These are phyloP conservation scores for Helianthus tuberosus DNA, from an alignment of 129 eudicot species.

Conservation along the genomic window DNA sequence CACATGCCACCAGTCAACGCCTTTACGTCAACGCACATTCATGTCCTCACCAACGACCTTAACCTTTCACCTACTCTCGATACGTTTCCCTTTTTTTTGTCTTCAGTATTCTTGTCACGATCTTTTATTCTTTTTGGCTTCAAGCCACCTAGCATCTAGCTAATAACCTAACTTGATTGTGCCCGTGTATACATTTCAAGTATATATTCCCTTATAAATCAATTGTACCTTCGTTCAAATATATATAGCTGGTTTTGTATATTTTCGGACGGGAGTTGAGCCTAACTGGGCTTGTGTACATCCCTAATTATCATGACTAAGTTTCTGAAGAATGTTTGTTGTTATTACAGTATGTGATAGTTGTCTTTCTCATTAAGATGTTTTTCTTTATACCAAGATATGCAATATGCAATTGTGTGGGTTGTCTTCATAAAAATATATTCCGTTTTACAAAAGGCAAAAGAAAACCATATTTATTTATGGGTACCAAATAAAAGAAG, in stretches of 20 bases:
- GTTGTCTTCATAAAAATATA: conserved; percentile 13
- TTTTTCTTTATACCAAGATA: not conserved
- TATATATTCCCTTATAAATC: not conserved
- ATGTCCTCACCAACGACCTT: not conserved
- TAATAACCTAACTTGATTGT: not conserved
- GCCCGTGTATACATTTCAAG: not conserved
- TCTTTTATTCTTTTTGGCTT: not conserved
- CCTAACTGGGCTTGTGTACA: not conserved
- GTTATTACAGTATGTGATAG: not conserved
- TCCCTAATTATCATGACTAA: not conserved
- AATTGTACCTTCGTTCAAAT: not conserved
- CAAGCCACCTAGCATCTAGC: not conserved
- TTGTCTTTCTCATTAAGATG: not conserved
- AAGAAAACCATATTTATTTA: not conserved
- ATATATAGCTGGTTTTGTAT: not conserved
- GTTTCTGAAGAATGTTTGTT: not conserved
- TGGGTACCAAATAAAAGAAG: conserved; percentile 30
- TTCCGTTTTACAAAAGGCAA: conserved; percentile 12
- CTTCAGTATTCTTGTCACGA: not conserved
- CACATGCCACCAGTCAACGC: not conserved
- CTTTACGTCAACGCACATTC: no score
- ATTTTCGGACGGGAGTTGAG: not conserved
- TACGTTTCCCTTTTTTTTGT: not conserved
- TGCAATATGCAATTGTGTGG: not conserved
- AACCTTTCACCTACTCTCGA: not conserved